Evolutionary conservation across 345 rosid species (phyloP).

Genomic region (Pseudoturritis turrita): DNA sequence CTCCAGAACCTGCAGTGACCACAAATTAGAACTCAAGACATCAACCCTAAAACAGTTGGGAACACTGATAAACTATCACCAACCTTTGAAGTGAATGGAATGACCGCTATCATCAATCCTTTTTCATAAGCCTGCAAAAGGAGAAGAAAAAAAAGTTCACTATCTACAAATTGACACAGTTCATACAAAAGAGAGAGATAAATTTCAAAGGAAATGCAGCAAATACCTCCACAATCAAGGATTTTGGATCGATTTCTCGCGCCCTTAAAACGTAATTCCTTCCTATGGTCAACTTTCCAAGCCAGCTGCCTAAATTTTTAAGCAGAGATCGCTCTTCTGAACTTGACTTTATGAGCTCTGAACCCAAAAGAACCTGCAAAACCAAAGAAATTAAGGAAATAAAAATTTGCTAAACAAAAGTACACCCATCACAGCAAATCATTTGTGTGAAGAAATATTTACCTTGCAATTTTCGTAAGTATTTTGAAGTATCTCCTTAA

Average conservation of each 20-base stretch:
- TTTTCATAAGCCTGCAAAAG: slow-evolving; percentile 86
- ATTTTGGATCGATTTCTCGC: slow-evolving; percentile 97
- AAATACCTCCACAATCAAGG: slow-evolving; percentile 87
- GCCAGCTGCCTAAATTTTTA: slow-evolving; percentile 99
- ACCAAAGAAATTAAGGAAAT: not conserved
- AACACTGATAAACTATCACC: slow-evolving; percentile 3
- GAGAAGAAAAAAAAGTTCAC: not conserved
- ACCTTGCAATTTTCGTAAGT: slow-evolving; percentile 99
- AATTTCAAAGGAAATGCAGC: not conserved
- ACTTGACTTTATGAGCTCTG: slow-evolving; percentile 97
- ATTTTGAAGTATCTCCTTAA: slow-evolving; percentile 78
- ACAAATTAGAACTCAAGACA: not conserved
- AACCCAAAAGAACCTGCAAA: slow-evolving; percentile 86
- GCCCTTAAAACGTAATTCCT: slow-evolving; percentile 91
- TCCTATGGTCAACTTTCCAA: slow-evolving; percentile 95
- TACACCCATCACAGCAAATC: not conserved
- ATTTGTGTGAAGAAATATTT: not conserved
- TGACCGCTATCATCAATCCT: slow-evolving; percentile 98
- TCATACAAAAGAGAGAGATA: not conserved
- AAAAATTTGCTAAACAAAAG: not conserved
- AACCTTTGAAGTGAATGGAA: slow-evolving; percentile 99
- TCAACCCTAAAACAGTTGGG: slow-evolving; percentile 4
- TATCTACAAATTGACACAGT: not conserved
- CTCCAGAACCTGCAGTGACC: slow-evolving; percentile 65
- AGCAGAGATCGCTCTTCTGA: slow-evolving; percentile 94